Conservation (phyloP, 2,329 filamentous ascomycete species). For the Fusarium subtropicale region DNA sequence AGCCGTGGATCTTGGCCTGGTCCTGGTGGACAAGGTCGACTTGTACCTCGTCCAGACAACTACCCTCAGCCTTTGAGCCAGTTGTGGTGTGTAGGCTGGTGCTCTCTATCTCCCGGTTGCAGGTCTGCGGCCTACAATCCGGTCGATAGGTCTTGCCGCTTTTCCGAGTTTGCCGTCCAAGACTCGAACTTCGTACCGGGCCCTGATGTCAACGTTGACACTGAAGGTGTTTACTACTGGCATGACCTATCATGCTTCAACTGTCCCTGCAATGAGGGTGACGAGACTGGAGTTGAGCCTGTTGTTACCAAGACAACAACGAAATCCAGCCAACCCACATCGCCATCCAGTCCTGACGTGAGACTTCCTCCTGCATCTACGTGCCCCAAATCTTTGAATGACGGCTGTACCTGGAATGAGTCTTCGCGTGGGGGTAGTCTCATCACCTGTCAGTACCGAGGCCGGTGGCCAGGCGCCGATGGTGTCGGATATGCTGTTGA, state of each 20-base stretch:
- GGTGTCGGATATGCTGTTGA: constrained; percentile 7
- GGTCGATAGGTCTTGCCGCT: background rate
- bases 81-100: constrained; percentile 21
- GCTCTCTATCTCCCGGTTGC: background rate
- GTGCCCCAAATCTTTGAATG: background rate
- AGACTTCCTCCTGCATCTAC: constrained; percentile 12
- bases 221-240: constrained; percentile 16
- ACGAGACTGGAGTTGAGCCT: background rate
- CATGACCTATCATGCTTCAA: constrained; percentile 20
- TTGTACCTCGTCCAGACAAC: background rate
- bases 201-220: background rate
- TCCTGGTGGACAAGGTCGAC: background rate
- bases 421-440: constrained; percentile 1
- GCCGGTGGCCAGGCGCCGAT: constrained; percentile 10
- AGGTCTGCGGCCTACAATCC: constrained; percentile 1
- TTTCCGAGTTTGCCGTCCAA: constrained; percentile 9
- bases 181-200: constrained; percentile 5
- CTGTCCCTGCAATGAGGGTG: constrained; percentile 9
- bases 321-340: background rate
- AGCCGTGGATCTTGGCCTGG: constrained; percentile 12
- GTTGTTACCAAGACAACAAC: background rate
- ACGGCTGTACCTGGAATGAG: constrained; percentile 5
- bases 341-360: background rate
- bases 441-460: background rate
- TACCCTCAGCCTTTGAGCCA: constrained; percentile 5